Evolutionary conservation across 331 rosid genomes (phyloP), one percentile per base, ranked within the genome.

Genomic region (Stylosanthes scabra): DNA sequence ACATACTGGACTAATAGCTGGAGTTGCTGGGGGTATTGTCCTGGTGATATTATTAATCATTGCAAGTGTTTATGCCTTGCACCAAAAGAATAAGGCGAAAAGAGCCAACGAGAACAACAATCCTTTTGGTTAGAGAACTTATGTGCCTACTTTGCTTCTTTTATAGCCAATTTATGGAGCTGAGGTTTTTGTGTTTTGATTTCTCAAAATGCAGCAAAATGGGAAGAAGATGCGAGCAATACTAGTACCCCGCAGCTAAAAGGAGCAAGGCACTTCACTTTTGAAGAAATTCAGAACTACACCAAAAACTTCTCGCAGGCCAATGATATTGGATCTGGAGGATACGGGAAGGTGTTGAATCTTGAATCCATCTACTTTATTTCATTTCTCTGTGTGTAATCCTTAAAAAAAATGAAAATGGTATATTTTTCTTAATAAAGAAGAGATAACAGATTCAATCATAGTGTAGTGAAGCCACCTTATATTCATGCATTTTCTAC

Each of bases 11-110:
- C 41, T 88, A 52, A 80, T 81, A 75, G 76, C 82, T 76, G 96
- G 95, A 70, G 89, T 81, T 31, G 75, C 11, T 68, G 95, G 96
- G 34, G 84, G 91, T 79, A 61, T 76, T 20, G 72, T 80, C 52
- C 77, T 90, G 15, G 8, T 88, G 71, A 39, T 87, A 15, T 52
- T 83, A 12, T 25, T 87, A 55, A 64, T 81, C 63, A 74, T 87
- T 77, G 78, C 79, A 47, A 83, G 80, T 45, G 60, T 70, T 71
- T 92, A 81, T 82, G 91, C 81, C 75, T 63, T 85, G 67, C 72
- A 39, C 73, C 88, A 74, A 67, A 93, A 81, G 90, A 90, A 69
- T 28, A 74, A 56, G 63, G 90, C 84, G 12, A 68, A 65, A 78
- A 68, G 10, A 75, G 77, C 82, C 39, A 70, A 51, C 29, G 68